A percentile compares a stretch with the other conserved stretches of the same genome.
These are phyloP conservation scores for Drosera capensis DNA, from an alignment of 148 eudicot genomes.

Conservation along the genomic window DNA sequence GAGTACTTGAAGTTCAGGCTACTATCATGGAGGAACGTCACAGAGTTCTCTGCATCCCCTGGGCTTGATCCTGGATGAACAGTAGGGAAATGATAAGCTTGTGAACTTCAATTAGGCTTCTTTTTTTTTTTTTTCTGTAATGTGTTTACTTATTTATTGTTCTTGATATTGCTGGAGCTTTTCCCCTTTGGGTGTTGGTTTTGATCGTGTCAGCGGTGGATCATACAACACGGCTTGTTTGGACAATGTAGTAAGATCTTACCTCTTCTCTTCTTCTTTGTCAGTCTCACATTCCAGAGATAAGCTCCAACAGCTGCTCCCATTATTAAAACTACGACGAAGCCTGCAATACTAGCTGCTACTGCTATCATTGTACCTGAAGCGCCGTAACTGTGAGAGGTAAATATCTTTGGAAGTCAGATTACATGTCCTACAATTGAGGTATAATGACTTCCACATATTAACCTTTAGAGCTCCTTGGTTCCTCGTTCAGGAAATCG, in stretches of 20 bases:
- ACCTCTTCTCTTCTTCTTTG: constrained; percentile 51
- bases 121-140: too few relatives aligned
- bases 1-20: constrained; percentile 64
- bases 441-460: not conserved
- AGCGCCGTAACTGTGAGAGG: not conserved
- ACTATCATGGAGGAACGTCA: constrained; percentile 31
- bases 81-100: not conserved
- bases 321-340: constrained; percentile 23
- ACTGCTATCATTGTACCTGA: constrained; percentile 24
- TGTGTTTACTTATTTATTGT: too few relatives aligned
- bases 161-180: too few relatives aligned
- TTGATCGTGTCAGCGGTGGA: not conserved
- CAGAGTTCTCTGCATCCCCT: constrained; percentile 37
- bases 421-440: not conserved
- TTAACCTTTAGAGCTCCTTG: constrained; percentile 17
- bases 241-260: not conserved
- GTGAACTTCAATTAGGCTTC: too few relatives aligned
- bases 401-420: not conserved
- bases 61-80: constrained; percentile 1
- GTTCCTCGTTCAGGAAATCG: constrained; percentile 30
- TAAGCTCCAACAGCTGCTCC: constrained; percentile 21
- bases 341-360: constrained; percentile 26
- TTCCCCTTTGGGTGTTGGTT: not conserved
- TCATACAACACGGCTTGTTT: not conserved
- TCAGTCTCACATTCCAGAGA: constrained; percentile 23